Base-by-base conservation (phyloP, 1,139 yeast genomes). In the Zhuliangozyma blackwelliae region DNA sequence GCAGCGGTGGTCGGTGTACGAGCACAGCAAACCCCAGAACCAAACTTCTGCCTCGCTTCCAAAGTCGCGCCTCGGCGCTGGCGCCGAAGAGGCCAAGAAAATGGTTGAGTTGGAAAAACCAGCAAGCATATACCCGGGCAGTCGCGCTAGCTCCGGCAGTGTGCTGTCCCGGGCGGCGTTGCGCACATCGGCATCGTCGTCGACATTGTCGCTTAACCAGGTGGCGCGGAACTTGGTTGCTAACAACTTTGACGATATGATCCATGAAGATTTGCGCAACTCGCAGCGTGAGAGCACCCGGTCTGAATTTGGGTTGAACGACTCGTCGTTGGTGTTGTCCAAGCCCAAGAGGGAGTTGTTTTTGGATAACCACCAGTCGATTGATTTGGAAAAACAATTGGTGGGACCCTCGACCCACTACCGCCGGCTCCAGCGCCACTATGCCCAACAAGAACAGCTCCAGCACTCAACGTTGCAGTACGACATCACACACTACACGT, bases 1-100 rank as follows among this genome's bases (percentile, higher is more conserved):
- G 27, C 52, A 48, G 31, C 40, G 64, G 22, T 57, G 63, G 63
- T 54, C 61, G 7, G 59, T 54, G 13, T 57, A 58, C 30, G 63
- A 59, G 31, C 42, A 44, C 32, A 44, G 37, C 31, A 37, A 40
- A 12, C 34, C 40, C 33, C 37, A 34, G 28, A 29, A 23, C 10
- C 7, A 10, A 23, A 23, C 7, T 10, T 23, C 25, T 7, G 25
- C n/a, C n/a, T n/a, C n/a, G n/a, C n/a, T n/a, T n/a, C n/a, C n/a
- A n/a, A n/a, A n/a, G n/a, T n/a, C n/a, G n/a, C n/a, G n/a, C n/a
- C n/a, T n/a, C n/a, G 22, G 22, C 22, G 22, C 22, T 5, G 5
- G 7, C 7, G 22, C 22, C 7, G 22, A 21, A 7, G 7, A 6
- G 7, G 7, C 19, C 25, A 10, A n/a, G 11, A n/a, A n/a, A n/a